Percentiles rank a stretch among this genome's conserved stretches.
phyloP scores from a whole-genome alignment of 345 rosid species.

The Turnera subulata region DNA sequence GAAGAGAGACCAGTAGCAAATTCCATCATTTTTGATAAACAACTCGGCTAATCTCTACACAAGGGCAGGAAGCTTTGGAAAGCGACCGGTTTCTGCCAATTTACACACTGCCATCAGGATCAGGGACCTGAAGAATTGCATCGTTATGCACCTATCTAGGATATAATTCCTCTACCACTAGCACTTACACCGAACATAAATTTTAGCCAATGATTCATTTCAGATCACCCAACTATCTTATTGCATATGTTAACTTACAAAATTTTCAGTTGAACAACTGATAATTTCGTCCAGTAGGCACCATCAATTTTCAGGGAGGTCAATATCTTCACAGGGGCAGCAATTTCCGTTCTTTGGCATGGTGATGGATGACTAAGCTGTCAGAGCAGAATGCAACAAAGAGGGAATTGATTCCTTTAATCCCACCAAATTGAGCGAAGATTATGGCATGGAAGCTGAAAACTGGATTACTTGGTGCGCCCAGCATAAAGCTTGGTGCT shows the following conservation, averaged over 20 bases:
- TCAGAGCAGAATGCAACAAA: not conserved
- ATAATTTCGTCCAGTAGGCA: not conserved
- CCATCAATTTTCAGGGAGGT: not conserved
- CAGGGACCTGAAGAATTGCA: no score
- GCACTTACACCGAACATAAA: no score
- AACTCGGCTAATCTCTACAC: no score
- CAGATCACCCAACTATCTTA: no score
- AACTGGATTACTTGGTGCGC: not conserved
- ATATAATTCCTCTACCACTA: no score
- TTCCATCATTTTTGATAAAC: no score
- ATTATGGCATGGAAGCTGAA: not conserved
- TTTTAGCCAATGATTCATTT: no score
- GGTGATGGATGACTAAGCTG: not conserved
- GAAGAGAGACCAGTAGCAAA: no score
- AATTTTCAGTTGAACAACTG: not conserved
- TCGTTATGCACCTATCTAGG: no score
- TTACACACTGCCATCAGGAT: no score
- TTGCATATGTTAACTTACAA: not conserved
- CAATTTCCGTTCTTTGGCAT: not conserved
- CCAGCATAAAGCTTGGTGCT: not conserved
- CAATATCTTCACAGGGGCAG: not conserved
- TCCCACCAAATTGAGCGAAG: not conserved
- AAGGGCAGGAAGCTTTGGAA: no score
- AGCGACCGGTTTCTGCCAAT: no score
- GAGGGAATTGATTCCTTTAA: not conserved